Evolutionary conservation across 345 rosid genomes (phyloP), one percentile per base, ranked within the genome.

Genomic region (Boechera divaricarpa): DNA sequence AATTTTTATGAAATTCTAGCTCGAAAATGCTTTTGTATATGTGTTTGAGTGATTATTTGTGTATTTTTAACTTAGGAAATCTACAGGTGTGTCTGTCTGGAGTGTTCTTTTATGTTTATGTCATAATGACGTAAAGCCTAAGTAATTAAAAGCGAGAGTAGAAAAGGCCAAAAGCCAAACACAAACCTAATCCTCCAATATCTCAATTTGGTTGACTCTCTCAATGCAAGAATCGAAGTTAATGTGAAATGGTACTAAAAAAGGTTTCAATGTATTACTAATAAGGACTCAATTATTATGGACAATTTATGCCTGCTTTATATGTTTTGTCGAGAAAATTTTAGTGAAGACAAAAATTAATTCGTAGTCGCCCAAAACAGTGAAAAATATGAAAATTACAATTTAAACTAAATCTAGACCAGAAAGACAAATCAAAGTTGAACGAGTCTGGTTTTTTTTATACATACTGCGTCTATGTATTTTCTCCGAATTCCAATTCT

Each of bases 161-260:
- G 65, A 67, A 10, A 73, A 78, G 52, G 78, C 73, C 78, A 79
- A 79, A 73, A 60, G 63, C 63, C 35, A 26, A 66, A 61, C 51
- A 60, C 58, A 73, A 78, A 78, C 82, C 82, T 73, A 79, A 79
- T 68, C 75, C 41, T 73, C 82, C 82, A 79, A 67, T 72, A 78
- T 67, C 65, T 67, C 52, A 55, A 56, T 3, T 63, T 70, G 9
- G 74, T 78, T 73, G 82, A 73, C 69, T 66, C 45, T 48, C 62
- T 64, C 61, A 29, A 64, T 38, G 10, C 11, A 33, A 21, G 5
- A 0, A 21, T 21, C 38, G 59, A 39, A 63, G 77, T 59, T 49
- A 66, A 78, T 39, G 77, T 65, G 69, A 71, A 72, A 72, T 35
- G 53, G 4, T 35, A 24, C 9, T 10, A 39, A 39, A 10, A 39